Evolutionary conservation across 768 basidiomycete species (phyloP).

Genomic region (Podaxis sp.): DNA sequence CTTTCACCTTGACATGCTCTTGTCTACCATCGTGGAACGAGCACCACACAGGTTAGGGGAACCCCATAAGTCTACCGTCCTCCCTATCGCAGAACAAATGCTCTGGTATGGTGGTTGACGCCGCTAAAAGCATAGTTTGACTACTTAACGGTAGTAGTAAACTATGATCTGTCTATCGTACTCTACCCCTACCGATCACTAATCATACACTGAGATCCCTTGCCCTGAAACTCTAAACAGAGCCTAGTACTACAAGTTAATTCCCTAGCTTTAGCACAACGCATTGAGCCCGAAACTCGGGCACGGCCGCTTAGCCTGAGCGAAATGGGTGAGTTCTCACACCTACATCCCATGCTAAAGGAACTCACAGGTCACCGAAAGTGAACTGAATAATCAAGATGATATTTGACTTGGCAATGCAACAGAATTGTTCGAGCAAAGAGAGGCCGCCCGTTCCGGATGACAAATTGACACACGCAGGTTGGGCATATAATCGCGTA

Average conservation of each 20-base stretch:
- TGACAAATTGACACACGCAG: neutral
- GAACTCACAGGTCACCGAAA: conserved; percentile 9
- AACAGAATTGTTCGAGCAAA: neutral
- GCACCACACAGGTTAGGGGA: conserved; percentile 15
- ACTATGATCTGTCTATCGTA: neutral
- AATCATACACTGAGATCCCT: neutral
- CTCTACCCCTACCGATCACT: neutral
- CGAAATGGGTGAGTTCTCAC: neutral
- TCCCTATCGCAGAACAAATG: conserved; percentile 18
- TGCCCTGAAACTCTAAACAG: neutral
- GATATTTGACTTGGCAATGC: conserved; percentile 9
- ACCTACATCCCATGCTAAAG: neutral
- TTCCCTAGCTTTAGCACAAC: neutral
- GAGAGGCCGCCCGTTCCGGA: neutral
- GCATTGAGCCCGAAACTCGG: neutral
- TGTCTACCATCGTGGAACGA: conserved; percentile 16
- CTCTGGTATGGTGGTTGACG: conserved; percentile 8
- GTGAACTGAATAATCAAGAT: conserved; percentile 16
- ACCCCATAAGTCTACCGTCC: conserved; percentile 17
- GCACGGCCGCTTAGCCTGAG: neutral
- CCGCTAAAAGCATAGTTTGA: conserved; percentile 19
- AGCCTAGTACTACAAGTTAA: neutral
- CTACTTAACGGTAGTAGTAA: conserved; percentile 14
- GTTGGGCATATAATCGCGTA: conserved; percentile 16
- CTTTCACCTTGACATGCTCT: conserved; percentile 14